Conservation (phyloP, 2,329 filamentous ascomycete genomes). For the Cladosporium sp. region DNA sequence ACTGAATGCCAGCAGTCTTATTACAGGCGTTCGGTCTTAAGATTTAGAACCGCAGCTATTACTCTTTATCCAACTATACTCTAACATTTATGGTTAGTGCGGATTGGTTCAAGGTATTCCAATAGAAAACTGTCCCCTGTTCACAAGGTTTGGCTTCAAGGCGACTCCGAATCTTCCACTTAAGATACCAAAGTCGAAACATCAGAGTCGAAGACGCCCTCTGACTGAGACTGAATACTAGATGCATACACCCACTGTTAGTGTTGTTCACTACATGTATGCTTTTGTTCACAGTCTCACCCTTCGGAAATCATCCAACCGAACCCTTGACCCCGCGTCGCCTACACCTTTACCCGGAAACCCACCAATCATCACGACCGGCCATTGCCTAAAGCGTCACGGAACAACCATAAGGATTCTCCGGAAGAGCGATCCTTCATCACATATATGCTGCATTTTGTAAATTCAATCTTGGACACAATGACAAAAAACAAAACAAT, state of each 20-base stretch:
- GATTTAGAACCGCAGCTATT: too few species aligned
- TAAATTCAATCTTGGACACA: background rate
- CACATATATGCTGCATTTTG: background rate
- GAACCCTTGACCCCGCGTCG: constrained; percentile 1
- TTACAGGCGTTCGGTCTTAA: too few species aligned
- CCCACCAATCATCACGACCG: background rate
- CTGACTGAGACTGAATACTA: background rate
- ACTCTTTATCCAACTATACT: too few species aligned
- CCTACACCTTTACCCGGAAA: background rate
- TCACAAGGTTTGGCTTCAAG: too few species aligned
- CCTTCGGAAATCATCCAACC: background rate
- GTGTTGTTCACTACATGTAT: background rate
- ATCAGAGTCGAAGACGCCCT: too few species aligned
- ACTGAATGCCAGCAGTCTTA: too few species aligned
- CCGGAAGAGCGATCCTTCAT: background rate
- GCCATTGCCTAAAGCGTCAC: constrained; percentile 3
- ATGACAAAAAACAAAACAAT: constrained; percentile 15
- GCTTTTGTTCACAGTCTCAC: background rate
- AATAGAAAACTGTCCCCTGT: too few species aligned
- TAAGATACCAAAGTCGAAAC: background rate
- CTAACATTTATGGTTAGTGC: too few species aligned
- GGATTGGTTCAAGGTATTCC: too few species aligned
- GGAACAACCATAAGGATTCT: constrained; percentile 1
- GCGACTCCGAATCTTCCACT: background rate
- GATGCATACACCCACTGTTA: background rate